Percentiles rank a stretch among this genome's conserved stretches.
Conservation (phyloP, 306 rosid species). For the Mimosa pudica region DNA sequence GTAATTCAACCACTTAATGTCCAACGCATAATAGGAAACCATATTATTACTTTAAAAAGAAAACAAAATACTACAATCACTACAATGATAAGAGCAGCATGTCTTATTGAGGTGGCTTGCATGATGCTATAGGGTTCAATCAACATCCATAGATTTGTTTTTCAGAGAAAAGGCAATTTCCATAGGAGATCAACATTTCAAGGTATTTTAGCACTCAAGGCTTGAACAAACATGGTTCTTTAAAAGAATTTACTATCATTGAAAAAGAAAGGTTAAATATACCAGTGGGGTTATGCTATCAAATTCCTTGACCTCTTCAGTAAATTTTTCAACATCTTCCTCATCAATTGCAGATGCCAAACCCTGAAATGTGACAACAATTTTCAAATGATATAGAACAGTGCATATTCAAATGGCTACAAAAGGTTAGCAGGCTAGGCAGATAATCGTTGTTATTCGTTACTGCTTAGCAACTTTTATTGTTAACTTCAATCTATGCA, state of each 20-base stretch:
- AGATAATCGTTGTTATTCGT: neutral
- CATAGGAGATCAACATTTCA: neutral
- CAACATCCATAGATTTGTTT: neutral
- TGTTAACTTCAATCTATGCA: neutral
- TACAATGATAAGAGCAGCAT: neutral
- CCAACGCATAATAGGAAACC: neutral
- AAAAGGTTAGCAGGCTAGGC: conserved; percentile 22
- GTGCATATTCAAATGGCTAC: conserved; percentile 9
- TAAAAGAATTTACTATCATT: conserved; percentile 3
- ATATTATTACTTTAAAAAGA: neutral
- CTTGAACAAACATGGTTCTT: neutral
- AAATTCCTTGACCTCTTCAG: conserved; percentile 46
- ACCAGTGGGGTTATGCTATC: conserved; percentile 49
- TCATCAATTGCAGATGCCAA: conserved; percentile 51
- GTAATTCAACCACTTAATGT: neutral
- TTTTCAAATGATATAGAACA: conserved; percentile 29
- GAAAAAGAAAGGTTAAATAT: conserved; percentile 15
- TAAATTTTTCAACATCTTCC: conserved; percentile 49
- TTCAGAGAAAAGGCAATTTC: neutral
- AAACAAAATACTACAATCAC: neutral
- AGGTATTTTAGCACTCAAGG: neutral
- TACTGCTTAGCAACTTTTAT: neutral
- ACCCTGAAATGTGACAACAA: conserved; percentile 42
- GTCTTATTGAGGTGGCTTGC: neutral
- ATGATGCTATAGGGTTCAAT: neutral